Base-by-base conservation (phyloP, 140 eudicot species). In the Ambrosia hybrid region DNA sequence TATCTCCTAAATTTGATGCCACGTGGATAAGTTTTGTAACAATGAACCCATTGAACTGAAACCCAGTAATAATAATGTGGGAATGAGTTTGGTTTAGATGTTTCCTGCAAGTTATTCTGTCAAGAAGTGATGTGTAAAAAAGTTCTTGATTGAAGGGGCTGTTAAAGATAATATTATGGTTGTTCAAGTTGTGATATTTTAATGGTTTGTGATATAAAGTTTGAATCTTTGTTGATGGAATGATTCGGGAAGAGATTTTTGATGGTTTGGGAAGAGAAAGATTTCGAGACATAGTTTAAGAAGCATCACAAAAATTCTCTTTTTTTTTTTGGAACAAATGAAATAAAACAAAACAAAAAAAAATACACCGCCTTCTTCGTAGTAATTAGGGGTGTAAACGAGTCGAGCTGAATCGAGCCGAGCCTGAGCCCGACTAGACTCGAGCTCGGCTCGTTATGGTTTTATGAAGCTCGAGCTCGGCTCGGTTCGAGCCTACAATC, bases 11-110 rank as follows among this genome's bases (percentile, higher is more conserved):
- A 36, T 81, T 77, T 0, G 83, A 73, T 41, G 83, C 63, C 1
- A 68, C 78, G 8, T 86, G 75, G 70, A 92, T 82, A 38, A 92
- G 78, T 72, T 89, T 92, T 5, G 96, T 86, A 65, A 86, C 67
- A n/a, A 89, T 70, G 73, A 82, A 86, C 6, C 91, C 91, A 49
- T 87, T 92, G 11, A 11, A 30, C 0, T 79, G 85, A 55, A 86
- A 59, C 67, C 91, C 91, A 11, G 71, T 74, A 4, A 70, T 53
- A 64, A 59, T 63, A 33, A 89, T 59, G 14, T 78, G 90, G 57
- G 89, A 80, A 68, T 89, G 88, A 51, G 89, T 74, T 66, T 87
- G 96, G 30, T 55, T 70, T 5, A 89, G 81, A 15, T 81, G 91
- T 51, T 8, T 78, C 8, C 14, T 79, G 79, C 68, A 71, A 65